phyloP scores from a whole-genome alignment of 2,329 filamentous ascomycete species.

The Myriangium duriaei region DNA sequence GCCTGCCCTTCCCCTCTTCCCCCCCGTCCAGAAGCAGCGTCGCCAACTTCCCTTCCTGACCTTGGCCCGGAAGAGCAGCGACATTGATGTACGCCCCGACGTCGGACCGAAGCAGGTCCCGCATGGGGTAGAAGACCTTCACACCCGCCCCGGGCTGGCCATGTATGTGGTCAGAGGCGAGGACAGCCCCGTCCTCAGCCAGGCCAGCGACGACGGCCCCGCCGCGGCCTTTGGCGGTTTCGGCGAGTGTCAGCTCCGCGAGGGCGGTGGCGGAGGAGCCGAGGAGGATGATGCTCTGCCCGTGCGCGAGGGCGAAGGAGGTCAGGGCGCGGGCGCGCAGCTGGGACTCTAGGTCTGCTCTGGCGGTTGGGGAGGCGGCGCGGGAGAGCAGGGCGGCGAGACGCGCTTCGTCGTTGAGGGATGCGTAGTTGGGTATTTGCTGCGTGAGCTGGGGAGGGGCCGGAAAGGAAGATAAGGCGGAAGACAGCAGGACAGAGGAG shows the following conservation, averaged over 20 bases:
- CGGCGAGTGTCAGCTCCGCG: slow-evolving; percentile 71
- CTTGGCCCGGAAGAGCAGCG: slow-evolving; percentile 38
- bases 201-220: slow-evolving; percentile 72
- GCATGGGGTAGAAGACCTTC: slow-evolving; percentile 63
- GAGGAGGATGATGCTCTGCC: slow-evolving; percentile 62
- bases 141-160: slow-evolving; percentile 38
- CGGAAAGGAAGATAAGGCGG: slow-evolving; percentile 7
- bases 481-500: slow-evolving; percentile 48
- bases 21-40: background rate
- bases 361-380: slow-evolving; percentile 62
- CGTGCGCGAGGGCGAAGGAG: slow-evolving; percentile 44
- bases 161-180: no score
- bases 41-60: slow-evolving; percentile 21
- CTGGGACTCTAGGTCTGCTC: slow-evolving; percentile 58
- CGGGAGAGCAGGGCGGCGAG: slow-evolving; percentile 44
- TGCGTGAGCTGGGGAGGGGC: background rate
- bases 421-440: background rate
- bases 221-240: slow-evolving; percentile 84
- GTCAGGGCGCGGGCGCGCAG: slow-evolving; percentile 62
- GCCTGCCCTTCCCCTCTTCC: slow-evolving; percentile 15
- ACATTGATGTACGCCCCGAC: slow-evolving; percentile 53
- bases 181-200: slow-evolving; percentile 49
- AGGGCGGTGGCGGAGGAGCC: slow-evolving; percentile 80
- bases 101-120: slow-evolving; percentile 77
- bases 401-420: slow-evolving; percentile 13